A percentile compares a stretch with the other conserved stretches of the same genome.
phyloP scores from a whole-genome alignment of 257 asterid species.

The Leptodermis oblonga region DNA sequence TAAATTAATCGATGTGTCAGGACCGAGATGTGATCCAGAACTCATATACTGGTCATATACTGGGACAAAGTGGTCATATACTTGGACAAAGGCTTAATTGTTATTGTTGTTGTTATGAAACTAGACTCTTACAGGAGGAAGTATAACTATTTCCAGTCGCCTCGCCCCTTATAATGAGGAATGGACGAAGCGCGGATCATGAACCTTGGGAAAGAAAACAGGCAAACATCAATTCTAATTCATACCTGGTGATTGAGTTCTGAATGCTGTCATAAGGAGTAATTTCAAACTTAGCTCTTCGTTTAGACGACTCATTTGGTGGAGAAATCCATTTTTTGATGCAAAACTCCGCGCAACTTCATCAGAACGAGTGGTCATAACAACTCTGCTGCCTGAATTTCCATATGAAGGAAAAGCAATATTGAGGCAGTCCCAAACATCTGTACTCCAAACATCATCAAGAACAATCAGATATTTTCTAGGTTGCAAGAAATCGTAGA shows the following conservation, averaged over 20 bases:
- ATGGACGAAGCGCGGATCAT: too few relatives aligned
- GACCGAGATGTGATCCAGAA: too few relatives aligned
- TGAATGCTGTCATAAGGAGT: not conserved
- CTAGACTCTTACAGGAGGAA: too few relatives aligned
- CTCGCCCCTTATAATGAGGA: too few relatives aligned
- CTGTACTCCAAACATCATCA: not conserved
- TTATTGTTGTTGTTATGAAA: too few relatives aligned
- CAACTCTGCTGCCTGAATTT: not conserved
- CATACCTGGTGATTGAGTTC: not conserved
- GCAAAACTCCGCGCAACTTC: not conserved
- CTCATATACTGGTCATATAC: too few relatives aligned
- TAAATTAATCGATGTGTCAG: too few relatives aligned
- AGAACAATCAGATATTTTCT: constrained; percentile 3
- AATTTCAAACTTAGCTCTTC: not conserved
- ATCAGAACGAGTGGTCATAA: not conserved
- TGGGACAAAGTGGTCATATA: too few relatives aligned
- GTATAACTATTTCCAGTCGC: too few relatives aligned
- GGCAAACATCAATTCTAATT: too few relatives aligned
- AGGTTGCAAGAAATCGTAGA: not conserved
- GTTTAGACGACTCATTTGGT: not conserved
- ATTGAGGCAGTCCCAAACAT: constrained; percentile 10
- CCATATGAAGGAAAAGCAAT: constrained; percentile 2
- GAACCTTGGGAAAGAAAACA: not conserved
- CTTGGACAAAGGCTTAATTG: too few relatives aligned
- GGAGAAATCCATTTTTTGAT: not conserved